Conservation (phyloP, 345 rosid species). For the Theobroma cacao region DNA sequence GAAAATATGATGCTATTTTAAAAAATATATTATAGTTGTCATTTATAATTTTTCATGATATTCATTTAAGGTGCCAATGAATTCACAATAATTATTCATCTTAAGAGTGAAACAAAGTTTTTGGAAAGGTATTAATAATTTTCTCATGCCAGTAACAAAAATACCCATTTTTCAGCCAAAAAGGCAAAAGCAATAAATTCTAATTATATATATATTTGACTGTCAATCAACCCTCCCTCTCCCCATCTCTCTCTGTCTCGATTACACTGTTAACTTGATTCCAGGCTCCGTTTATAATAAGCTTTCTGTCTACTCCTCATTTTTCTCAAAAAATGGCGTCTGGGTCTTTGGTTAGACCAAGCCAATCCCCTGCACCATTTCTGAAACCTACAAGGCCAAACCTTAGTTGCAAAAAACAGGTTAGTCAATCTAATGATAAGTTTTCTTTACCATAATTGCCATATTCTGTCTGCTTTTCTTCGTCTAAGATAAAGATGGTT, state of each 20-base stretch:
- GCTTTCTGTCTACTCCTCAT: neutral
- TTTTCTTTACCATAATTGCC: neutral
- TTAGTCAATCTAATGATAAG: neutral
- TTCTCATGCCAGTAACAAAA: too few species aligned
- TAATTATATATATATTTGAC: too few species aligned
- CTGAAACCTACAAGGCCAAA: conserved; percentile 17
- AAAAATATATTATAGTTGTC: too few species aligned
- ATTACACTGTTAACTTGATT: conserved; percentile 20
- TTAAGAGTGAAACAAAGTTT: too few species aligned
- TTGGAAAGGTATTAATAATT: too few species aligned
- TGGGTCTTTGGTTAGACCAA: conserved; percentile 19
- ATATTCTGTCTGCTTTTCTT: neutral
- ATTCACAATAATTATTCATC: too few species aligned
- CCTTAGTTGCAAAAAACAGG: conserved; percentile 28
- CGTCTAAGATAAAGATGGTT: neutral
- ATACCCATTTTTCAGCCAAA: too few species aligned
- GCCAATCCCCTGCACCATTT: conserved; percentile 23
- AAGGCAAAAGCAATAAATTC: too few species aligned
- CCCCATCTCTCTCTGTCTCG: neutral
- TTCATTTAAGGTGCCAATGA: too few species aligned
- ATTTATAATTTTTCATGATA: too few species aligned
- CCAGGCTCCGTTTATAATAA: conserved; percentile 1
- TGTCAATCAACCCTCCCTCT: neutral
- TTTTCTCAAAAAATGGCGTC: conserved; percentile 35
- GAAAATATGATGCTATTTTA: too few species aligned